Evolutionary conservation across 2,329 filamentous ascomycete genomes (phyloP), one percentile per base, ranked within the genome.

Genomic region (Polytolypa hystricis): DNA sequence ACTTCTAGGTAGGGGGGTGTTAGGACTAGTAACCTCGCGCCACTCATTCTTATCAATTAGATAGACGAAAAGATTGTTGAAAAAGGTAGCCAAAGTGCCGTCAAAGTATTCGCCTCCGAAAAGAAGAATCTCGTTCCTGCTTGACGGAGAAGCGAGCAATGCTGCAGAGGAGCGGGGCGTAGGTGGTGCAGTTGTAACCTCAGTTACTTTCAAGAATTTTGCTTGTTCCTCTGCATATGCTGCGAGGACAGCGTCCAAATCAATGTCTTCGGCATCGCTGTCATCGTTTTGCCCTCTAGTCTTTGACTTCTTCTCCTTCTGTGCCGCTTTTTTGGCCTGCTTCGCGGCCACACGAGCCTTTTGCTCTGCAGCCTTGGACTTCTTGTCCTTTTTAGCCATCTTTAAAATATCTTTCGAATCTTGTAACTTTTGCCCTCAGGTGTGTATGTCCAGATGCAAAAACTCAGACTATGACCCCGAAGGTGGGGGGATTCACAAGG

Each of bases 71-170:
- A 81, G 60, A 47, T 81, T 77, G 52, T 79, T 81, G 60, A 69
- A 80, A 58, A 81, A 81, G 1, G 66, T 66, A 1, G 89, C 91
- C 38, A 91, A 66, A 2, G 83, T 82, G 4, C 91, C 91, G 61
- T 96, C 93, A 64, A 85, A 96, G 55, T 87, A 93, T 66, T 98
- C 91, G 46, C 91, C 91, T 11, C 89, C 91, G 58, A 93, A 98
- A 4, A 96, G 65, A 47, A 96, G 78, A 39, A 98, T 64, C 56
- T 93, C 86, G 60, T 91, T 93, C 50, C 73, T 75, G 61, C 93
- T 89, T 20, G 80, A 75, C 1, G 91, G 91, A 26, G 82, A 89
- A 14, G 84, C 85, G 47, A 95, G 71, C 41, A 98, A 65, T 0
- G 84, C 85, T 5, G 84, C 75, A 5, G 86, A 89, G 15, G 82